phyloP scores from a whole-genome alignment of 345 rosid species.

The Salix viminalis region DNA sequence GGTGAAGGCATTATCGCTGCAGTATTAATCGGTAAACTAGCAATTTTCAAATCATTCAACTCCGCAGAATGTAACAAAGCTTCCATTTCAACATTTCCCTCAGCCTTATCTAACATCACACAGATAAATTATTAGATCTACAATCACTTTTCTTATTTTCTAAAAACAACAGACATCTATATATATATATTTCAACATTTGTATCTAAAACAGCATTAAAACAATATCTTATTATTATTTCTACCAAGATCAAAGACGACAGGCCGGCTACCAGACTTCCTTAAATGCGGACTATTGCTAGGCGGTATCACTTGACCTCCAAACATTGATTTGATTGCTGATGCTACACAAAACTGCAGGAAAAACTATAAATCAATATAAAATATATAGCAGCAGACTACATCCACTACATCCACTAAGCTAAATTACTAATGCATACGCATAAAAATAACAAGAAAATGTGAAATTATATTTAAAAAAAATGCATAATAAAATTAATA shows the following conservation, averaged over 20 bases:
- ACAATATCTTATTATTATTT: background rate
- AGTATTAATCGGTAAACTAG: slow-evolving; percentile 38
- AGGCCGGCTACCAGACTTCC: slow-evolving; percentile 79
- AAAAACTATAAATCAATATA: background rate
- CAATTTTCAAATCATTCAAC: slow-evolving; percentile 43
- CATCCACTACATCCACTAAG: background rate
- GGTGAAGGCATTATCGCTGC: slow-evolving; percentile 67
- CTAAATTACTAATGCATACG: background rate
- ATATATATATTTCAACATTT: background rate
- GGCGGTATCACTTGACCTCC: slow-evolving; percentile 52
- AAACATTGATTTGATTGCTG: slow-evolving; percentile 43
- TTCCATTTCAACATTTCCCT: slow-evolving; percentile 51
- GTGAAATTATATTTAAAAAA: background rate
- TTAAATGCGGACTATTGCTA: slow-evolving; percentile 65
- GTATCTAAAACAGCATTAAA: background rate
- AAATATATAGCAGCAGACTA: background rate
- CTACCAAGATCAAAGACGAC: slow-evolving; percentile 67
- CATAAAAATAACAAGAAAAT: too few relatives aligned
- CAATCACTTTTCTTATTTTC: background rate
- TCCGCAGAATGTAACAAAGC: slow-evolving; percentile 39
- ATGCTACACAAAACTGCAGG: background rate
- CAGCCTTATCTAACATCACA: slow-evolving; percentile 38
- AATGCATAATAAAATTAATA: too few relatives aligned
- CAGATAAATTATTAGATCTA: background rate
- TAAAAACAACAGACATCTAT: background rate